A percentile compares a stretch with the other conserved stretches of the same genome.
Evolutionary conservation across 768 basidiomycete genomes (phyloP).

Genomic region (Rhodosporidiobolus sp.): DNA sequence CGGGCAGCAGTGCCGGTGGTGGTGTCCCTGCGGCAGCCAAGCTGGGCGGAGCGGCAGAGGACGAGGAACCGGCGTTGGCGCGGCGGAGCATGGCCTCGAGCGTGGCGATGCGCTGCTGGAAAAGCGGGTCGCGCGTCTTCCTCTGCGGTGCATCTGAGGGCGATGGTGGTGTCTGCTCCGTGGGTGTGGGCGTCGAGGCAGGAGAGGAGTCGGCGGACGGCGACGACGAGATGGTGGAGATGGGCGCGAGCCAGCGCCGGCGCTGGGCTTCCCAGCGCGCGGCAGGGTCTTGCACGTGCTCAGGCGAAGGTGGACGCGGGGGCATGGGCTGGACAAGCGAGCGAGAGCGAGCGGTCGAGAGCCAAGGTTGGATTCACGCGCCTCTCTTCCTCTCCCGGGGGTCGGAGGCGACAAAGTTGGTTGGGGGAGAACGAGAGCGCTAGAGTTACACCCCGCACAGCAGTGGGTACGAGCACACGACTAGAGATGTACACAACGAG

Average conservation of each 20-base stretch:
- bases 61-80: slow-evolving; percentile 3
- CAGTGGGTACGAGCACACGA: too few relatives aligned
- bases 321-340: background rate
- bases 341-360: too few relatives aligned
- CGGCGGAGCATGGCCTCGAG: slow-evolving; percentile 20
- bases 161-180: too few relatives aligned
- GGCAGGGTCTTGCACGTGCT: too few relatives aligned
- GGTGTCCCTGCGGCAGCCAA: too few relatives aligned
- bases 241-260: too few relatives aligned
- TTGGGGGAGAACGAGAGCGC: background rate
- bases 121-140: slow-evolving; percentile 12
- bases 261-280: too few relatives aligned
- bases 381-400: background rate
- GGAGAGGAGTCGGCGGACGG: too few relatives aligned
- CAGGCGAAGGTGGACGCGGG: background rate
- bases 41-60: background rate
- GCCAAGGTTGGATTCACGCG: too few relatives aligned
- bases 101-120: slow-evolving; percentile 24
- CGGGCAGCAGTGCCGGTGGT: background rate
- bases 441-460: background rate
- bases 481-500: too few relatives aligned
- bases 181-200: background rate
- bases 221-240: too few relatives aligned
- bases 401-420: background rate
- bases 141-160: background rate